Evolutionary conservation across 148 eudicot genomes (phyloP), one percentile per base, ranked within the genome.

Genomic region (Fallopia convolvulus): DNA sequence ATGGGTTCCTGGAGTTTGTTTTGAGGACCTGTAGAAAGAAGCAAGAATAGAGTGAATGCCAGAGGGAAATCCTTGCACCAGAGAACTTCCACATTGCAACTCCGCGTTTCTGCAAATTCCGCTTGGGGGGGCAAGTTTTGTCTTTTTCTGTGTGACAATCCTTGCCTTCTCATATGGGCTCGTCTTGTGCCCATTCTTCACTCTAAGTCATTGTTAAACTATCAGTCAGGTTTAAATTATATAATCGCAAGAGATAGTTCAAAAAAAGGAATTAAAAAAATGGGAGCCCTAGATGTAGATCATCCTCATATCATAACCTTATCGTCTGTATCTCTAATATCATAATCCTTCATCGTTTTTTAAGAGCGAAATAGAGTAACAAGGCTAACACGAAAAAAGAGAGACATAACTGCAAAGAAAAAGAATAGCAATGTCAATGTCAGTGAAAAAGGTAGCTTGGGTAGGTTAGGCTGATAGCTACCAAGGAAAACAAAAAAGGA

Each of bases 21-120:
- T 75, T 84, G 79, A 80, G 36, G 70, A 30, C 85, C 97, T 91
- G 81, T 77, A 83, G 68, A 36, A 13, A 65, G 6, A 76, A 56
- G 17, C 44, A 49, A 18, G 12, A 61, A 80, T 12, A 71, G 66
- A 9, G 44, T 39, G 20, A 39, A 33, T 33, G 21, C 72, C 20
- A 30, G 18, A 65, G 26, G 12, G 32, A 65, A 65, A 32, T 32
- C 71, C 13, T 68, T 39, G 61, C 20, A 65, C 11, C 71, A 8
- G 3, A 10, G 32, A 60, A 60, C 0, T 60, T 21, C 21, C 12
- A 9, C 66, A 0, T 21, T 12, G 33, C 23, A 20, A 60, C 66
- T 26, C 66, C 66, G 12, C 2, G 20, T 52, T 52, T 52, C 18
- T 13, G 21, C 12, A 60, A 60, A 60, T 60, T 21, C 66, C 12